Percentiles rank a stretch among this genome's conserved stretches.
Evolutionary conservation across 345 rosid species (phyloP).

Genomic region (Trapa bicornis): DNA sequence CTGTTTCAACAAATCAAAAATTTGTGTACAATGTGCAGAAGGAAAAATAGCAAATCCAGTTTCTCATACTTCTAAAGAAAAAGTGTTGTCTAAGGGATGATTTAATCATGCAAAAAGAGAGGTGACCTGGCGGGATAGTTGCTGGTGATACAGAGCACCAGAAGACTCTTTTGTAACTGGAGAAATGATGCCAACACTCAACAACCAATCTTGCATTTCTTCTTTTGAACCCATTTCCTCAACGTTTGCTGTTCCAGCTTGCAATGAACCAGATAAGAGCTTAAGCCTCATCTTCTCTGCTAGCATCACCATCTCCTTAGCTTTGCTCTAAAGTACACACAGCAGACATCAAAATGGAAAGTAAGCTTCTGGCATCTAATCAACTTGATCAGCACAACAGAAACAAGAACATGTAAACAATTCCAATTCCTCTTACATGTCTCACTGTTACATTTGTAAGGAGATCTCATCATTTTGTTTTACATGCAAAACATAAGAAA

Average conservation of each 20-base stretch:
- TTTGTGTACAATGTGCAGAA: background rate
- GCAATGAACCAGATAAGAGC: slow-evolving; percentile 64
- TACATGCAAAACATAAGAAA: no score
- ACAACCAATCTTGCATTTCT: slow-evolving; percentile 88
- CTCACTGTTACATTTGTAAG: no score
- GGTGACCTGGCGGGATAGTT: slow-evolving; percentile 81
- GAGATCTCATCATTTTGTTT: no score
- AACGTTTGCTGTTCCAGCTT: slow-evolving; percentile 38
- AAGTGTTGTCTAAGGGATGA: slow-evolving; percentile 5
- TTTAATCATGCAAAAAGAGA: slow-evolving; percentile 5
- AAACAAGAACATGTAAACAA: no score
- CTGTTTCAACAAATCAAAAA: background rate
- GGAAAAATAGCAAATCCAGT: background rate
- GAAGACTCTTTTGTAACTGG: slow-evolving; percentile 96
- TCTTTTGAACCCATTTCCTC: slow-evolving; percentile 91
- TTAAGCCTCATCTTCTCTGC: slow-evolving; percentile 92
- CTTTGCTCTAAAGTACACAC: slow-evolving; percentile 46
- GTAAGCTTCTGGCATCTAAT: background rate
- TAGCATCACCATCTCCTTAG: slow-evolving; percentile 85
- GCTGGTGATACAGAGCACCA: slow-evolving; percentile 88
- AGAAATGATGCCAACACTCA: slow-evolving; percentile 93
- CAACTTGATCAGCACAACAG: background rate
- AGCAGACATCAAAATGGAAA: background rate
- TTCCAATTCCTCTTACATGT: no score
- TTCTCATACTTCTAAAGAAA: background rate